Percentiles rank a stretch among this genome's conserved stretches.
These are phyloP conservation scores for Fusarium luffae DNA, from an alignment of 2,329 filamentous ascomycete genomes.

Conservation along the genomic window DNA sequence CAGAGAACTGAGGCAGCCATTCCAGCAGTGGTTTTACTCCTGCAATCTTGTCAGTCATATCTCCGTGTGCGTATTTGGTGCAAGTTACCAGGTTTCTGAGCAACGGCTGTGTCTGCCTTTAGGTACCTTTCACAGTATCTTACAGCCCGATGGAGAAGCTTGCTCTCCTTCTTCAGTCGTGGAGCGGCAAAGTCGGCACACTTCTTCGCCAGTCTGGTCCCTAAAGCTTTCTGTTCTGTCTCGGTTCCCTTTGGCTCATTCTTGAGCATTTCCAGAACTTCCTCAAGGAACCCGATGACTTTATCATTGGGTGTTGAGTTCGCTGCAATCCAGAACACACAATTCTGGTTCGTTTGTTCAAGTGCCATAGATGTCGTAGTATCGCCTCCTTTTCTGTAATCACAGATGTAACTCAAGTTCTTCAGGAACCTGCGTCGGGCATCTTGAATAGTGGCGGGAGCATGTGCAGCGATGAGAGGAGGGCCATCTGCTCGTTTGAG, in stretches of 20 bases:
- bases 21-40: neutral
- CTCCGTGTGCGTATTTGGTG: neutral
- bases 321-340: slow-evolving; percentile 57
- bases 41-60: slow-evolving; percentile 5
- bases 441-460: neutral
- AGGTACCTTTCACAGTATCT: slow-evolving; percentile 29
- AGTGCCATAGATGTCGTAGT: slow-evolving; percentile 59
- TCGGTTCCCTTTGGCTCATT: neutral
- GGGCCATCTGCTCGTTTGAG: slow-evolving; percentile 27
- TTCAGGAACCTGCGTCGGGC: slow-evolving; percentile 49
- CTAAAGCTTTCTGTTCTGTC: neutral
- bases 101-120: neutral
- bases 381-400: slow-evolving; percentile 58
- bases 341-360: slow-evolving; percentile 48
- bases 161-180: slow-evolving; percentile 42
- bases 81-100: slow-evolving; percentile 14
- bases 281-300: slow-evolving; percentile 48
- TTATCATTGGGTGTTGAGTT: slow-evolving; percentile 47
- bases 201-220: neutral
- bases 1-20: slow-evolving; percentile 29
- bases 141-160: slow-evolving; percentile 23
- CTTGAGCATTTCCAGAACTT: slow-evolving; percentile 37
- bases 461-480: slow-evolving; percentile 1
- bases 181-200: slow-evolving; percentile 32
- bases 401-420: slow-evolving; percentile 58